phyloP scores from a whole-genome alignment of 805 yeast species.

The Candida krabiensis region DNA sequence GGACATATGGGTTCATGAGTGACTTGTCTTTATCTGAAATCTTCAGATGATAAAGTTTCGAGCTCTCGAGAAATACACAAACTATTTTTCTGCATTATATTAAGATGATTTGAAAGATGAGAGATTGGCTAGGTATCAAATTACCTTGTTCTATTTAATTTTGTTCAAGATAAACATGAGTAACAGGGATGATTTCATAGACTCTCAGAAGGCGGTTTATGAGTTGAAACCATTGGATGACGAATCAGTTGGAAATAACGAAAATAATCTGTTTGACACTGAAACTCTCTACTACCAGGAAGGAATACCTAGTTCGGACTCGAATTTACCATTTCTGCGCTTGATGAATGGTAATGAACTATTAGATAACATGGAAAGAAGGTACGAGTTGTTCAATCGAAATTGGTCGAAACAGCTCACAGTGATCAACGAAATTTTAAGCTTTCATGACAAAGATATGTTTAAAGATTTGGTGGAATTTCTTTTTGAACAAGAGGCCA shows the following conservation, averaged over 20 bases:
- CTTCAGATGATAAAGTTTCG: too few species aligned
- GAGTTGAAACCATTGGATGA: slow-evolving; percentile 20
- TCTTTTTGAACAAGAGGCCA: slow-evolving; percentile 15
- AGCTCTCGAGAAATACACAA: too few species aligned
- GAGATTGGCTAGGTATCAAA: too few species aligned
- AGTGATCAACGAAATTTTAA: slow-evolving; percentile 30
- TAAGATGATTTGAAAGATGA: too few species aligned
- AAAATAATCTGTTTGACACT: slow-evolving; percentile 2
- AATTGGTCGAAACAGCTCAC: slow-evolving; percentile 37
- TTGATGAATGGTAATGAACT: slow-evolving; percentile 47
- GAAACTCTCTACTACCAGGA: slow-evolving; percentile 18
- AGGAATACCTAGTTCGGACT: slow-evolving; percentile 18
- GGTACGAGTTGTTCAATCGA: slow-evolving; percentile 43
- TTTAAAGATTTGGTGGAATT: slow-evolving; percentile 33
- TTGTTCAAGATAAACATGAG: slow-evolving; percentile 6
- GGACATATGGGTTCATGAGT: too few species aligned
- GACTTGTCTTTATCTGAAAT: too few species aligned
- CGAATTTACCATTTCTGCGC: slow-evolving; percentile 40
- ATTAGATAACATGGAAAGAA: slow-evolving; percentile 30
- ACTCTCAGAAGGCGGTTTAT: slow-evolving; percentile 33
- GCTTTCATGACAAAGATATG: slow-evolving; percentile 35
- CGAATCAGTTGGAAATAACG: background rate
- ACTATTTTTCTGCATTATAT: too few species aligned
- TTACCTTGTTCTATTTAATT: too few species aligned
- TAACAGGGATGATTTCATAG: slow-evolving; percentile 24